phyloP scores from a whole-genome alignment of 2,329 filamentous ascomycete genomes.

The Colletotrichum eremochloae region DNA sequence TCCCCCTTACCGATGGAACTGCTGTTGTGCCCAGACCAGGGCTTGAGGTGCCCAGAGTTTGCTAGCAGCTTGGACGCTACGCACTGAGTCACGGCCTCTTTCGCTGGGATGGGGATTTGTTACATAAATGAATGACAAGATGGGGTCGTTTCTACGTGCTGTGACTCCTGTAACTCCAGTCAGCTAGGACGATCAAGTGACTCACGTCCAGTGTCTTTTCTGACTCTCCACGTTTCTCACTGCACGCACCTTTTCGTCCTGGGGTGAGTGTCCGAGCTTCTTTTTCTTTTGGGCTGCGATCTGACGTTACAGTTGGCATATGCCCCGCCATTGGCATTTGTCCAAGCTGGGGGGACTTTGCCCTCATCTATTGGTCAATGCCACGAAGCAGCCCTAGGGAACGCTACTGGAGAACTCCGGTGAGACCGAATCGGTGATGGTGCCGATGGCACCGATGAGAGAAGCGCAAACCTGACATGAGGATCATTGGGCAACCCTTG shows the following conservation, averaged over 20 bases:
- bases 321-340: constrained; percentile 26
- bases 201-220: constrained; percentile 21
- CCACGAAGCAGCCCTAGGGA: constrained; percentile 26
- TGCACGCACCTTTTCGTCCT: constrained; percentile 27
- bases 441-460: constrained; percentile 31
- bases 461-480: constrained; percentile 21
- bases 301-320: constrained; percentile 38
- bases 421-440: constrained; percentile 8
- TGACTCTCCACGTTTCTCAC: not conserved
- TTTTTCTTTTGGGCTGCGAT: constrained; percentile 22
- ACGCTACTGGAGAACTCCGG: constrained; percentile 30
- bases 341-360: constrained; percentile 18
- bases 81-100: constrained; percentile 8
- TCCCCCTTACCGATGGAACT: not conserved
- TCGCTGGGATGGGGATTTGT: not conserved
- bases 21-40: not conserved
- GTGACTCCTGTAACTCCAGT: constrained; percentile 6
- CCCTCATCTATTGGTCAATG: constrained; percentile 35
- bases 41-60: constrained; percentile 9
- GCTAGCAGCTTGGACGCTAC: constrained; percentile 27
- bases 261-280: constrained; percentile 32
- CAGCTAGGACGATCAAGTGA: constrained; percentile 4
- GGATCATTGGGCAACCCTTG: constrained; percentile 29
- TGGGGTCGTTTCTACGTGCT: constrained; percentile 1
- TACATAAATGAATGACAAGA: not conserved